These are phyloP conservation scores for Fusarium sp. DNA, from an alignment of 2,329 filamentous ascomycete species.

Conservation along the genomic window DNA sequence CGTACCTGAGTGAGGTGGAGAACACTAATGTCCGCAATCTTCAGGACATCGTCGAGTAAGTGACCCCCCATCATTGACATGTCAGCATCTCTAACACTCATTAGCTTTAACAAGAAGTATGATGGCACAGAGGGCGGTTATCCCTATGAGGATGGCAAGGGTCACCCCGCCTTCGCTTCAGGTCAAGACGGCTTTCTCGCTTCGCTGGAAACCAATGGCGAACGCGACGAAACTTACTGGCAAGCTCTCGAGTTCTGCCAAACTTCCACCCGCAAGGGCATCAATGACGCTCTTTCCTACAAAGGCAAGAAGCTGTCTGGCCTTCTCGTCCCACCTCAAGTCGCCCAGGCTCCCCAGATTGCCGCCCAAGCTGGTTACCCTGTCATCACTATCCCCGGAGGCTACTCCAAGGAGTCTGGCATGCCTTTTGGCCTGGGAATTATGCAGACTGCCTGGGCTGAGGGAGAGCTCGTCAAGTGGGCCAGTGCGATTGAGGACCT, in stretches of 20 bases:
- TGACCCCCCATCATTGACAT: too few species aligned
- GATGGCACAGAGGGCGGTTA: conserved; percentile 75
- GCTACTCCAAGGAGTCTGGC: conserved; percentile 63
- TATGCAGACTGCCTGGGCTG: conserved; percentile 70
- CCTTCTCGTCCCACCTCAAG: conserved; percentile 75
- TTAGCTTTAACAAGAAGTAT: conserved; percentile 69
- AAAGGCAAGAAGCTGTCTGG: conserved; percentile 65
- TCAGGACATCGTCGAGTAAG: conserved; percentile 69
- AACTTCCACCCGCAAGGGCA: conserved; percentile 71
- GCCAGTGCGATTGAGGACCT: conserved; percentile 73
- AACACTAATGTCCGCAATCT: conserved; percentile 71
- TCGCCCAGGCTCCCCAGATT: conserved; percentile 75
- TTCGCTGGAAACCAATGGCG: conserved; percentile 69
- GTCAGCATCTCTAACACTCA: too few species aligned
- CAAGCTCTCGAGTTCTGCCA: conserved; percentile 73
- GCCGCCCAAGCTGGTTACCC: conserved; percentile 83
- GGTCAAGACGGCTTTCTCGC: conserved; percentile 79
- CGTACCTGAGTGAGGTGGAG: conserved; percentile 71
- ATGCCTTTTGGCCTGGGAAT: conserved; percentile 73
- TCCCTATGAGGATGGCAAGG: conserved; percentile 61
- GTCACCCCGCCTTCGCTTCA: conserved; percentile 70
- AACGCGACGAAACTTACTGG: conserved; percentile 73
- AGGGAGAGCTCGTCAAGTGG: conserved; percentile 68
- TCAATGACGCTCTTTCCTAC: conserved; percentile 72
- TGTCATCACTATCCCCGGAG: conserved; percentile 75